Evolutionary conservation across 2,329 filamentous ascomycete genomes (phyloP), one percentile per base, ranked within the genome.

Genomic region (Diaporthe velutina): DNA sequence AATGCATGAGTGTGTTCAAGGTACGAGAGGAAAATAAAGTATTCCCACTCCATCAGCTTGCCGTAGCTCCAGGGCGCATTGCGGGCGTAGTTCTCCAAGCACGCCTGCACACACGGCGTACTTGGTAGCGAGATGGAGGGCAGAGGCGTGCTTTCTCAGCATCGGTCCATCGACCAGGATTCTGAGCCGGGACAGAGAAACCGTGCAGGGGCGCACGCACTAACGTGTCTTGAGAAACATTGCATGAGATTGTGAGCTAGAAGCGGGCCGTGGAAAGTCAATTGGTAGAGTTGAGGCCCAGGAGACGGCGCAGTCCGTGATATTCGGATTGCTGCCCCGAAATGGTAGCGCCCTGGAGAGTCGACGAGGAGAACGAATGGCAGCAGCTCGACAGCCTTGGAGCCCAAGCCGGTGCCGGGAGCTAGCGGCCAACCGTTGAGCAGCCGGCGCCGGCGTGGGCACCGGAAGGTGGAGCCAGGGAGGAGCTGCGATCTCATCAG

Each of bases 131-230:
- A 64, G 70, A 75, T 57, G 64, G 45, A 64, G 40, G 50, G 64
- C 25, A 57, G n/a, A 73, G 48, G 64, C 64, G 48, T 38, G 61
- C 58, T 64, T 66, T 73, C 70, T 70, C 60, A 73, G 60, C 61
- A 74, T 67, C 71, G 57, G 74, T 64, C 71, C 33, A 52, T 45
- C 40, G 74, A 54, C 74, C 64, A 74, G 71, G 72, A 67, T 72
- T 54, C 66, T 73, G 73, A 52, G 60, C 67, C 60, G 42, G 54
- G 68, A 28, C 68, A 71, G 54, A 60, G 74, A 64, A 35, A 72
- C 33, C 67, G 30, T 74, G 73, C 74, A 76, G 52, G 48, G 54
- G 64, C 64, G n/a, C 33, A 52, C 54, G 73, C 52, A 58, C 74
- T 72, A 76, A 72, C 68, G 68, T 71, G 60, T 33, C 68, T 57